These are phyloP conservation scores for Pythium vanterpoolii DNA, from an alignment of 352 stramenopile genomes.

Conservation along the genomic window DNA sequence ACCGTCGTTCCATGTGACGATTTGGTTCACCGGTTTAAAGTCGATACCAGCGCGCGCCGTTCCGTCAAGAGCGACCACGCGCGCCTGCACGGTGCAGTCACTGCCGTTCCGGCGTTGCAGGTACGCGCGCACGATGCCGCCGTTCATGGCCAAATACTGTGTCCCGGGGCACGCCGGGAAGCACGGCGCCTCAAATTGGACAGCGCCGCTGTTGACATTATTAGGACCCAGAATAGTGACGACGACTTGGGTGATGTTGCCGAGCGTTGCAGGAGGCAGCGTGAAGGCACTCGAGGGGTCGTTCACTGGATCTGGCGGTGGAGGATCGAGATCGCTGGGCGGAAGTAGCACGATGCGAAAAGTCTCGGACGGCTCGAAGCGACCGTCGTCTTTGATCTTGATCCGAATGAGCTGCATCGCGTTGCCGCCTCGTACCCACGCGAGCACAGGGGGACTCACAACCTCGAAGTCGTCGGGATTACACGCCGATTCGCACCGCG, in stretches of 20 bases:
- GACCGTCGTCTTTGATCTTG: slow-evolving; percentile 36
- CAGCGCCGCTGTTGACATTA: slow-evolving; percentile 38
- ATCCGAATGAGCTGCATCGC: slow-evolving; percentile 43
- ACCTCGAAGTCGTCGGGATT: slow-evolving; percentile 36
- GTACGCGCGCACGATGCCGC: slow-evolving; percentile 43
- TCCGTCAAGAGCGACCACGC: slow-evolving; percentile 38
- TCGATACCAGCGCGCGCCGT: slow-evolving; percentile 45
- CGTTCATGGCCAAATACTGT: slow-evolving; percentile 42
- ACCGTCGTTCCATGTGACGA: slow-evolving; percentile 48
- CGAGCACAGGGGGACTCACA: slow-evolving; percentile 32
- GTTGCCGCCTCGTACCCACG: slow-evolving; percentile 39
- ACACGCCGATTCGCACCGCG: slow-evolving; percentile 45
- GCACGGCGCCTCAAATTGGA: slow-evolving; percentile 69
- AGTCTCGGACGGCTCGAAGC: slow-evolving; percentile 51
- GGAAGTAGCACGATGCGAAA: slow-evolving; percentile 44
- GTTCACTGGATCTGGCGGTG: neutral
- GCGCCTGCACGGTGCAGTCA: slow-evolving; percentile 40
- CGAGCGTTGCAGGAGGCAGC: slow-evolving; percentile 33
- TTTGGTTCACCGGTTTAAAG: slow-evolving; percentile 37
- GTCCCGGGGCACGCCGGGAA: slow-evolving; percentile 52
- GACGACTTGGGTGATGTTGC: slow-evolving; percentile 36
- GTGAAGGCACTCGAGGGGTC: slow-evolving; percentile 28
- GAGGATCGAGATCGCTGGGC: slow-evolving; percentile 13
- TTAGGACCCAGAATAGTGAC: slow-evolving; percentile 64
- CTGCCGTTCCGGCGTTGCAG: slow-evolving; percentile 58